These are phyloP conservation scores for Xylaria arbuscula DNA, from an alignment of 2,329 filamentous ascomycete genomes.

Conservation along the genomic window DNA sequence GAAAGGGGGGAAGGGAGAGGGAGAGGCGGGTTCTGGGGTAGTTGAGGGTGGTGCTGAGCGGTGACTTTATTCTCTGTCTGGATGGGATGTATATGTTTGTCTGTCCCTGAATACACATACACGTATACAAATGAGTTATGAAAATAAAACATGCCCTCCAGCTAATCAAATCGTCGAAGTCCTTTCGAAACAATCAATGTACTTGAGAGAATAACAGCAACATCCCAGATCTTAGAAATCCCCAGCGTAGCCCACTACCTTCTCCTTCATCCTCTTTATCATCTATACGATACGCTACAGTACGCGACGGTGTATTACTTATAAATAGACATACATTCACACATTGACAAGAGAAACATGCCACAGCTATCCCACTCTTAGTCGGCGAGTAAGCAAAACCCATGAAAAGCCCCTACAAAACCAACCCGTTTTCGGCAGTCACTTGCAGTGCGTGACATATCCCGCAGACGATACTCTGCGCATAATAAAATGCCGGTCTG, in stretches of 20 bases:
- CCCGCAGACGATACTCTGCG: no score
- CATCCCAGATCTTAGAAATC: neutral
- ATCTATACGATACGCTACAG: no score
- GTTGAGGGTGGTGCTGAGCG: neutral
- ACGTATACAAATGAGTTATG: neutral
- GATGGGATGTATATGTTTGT: neutral
- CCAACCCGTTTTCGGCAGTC: no score
- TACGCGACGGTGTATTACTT: no score
- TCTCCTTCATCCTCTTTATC: neutral
- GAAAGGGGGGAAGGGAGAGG: slow-evolving; percentile 1
- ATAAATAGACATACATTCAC: no score
- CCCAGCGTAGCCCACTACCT: neutral
- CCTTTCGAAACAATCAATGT: neutral
- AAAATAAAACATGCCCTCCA: neutral
- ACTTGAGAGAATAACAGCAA: no score
- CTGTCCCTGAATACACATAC: neutral
- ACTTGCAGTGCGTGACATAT: no score
- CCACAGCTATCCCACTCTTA: no score
- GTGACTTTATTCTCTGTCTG: neutral
- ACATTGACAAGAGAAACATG: no score
- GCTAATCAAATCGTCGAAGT: no score
- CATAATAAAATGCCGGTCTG: neutral
- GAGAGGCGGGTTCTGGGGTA: neutral
- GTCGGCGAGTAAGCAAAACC: no score
- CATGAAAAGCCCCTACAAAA: no score